Evolutionary conservation across 2,329 filamentous ascomycete species (phyloP), one percentile per base, ranked within the genome.

Genomic region (Periconia macrospinosa): DNA sequence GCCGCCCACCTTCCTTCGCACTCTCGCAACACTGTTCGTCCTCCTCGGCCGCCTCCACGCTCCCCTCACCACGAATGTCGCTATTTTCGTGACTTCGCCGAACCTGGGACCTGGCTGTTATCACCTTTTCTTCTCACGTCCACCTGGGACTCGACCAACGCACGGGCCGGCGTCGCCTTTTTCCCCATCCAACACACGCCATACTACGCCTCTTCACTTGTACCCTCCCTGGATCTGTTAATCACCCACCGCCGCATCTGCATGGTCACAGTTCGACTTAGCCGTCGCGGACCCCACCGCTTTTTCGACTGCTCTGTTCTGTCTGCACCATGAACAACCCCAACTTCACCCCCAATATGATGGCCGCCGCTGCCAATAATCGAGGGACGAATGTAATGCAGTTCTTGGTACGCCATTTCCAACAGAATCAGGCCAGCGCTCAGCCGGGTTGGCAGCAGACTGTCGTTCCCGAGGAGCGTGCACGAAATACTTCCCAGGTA

Each of bases 401-500:
- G 41, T 61, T 63, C 49, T 61, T 72, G 41, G 44, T 70, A 52
- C 55, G 56, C 41, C 67, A 69, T 54, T 71, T 65, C 53, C 66
- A 66, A 53, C 48, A 51, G 45, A 60, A 65, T 49, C 60, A 68
- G 51, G 55, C 58, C 37, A 68, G 70, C 59, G 53, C 62, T 2
- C 63, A 63, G 15, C 65, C 57, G 10, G 67, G 66, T 48, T 73
- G 71, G 71, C 71, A 72, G 48, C 70, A 72, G 54, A 58, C 62
- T 2, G 59, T 63, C 15, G 18, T 56, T 13, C 59, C 68, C 27
- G 67, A 70, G n/a, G 70, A 72, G 51, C 70, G 71, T 47, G 66
- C 64, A 42, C 57, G 62, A 47, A 56, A 69, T 27, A 66, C 67
- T 33, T 54, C 68, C 20, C 66, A 72, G 56, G 67, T 72, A 62